Conservation (phyloP, 176 grass and related monocot species). For the Cocos nucifera region DNA sequence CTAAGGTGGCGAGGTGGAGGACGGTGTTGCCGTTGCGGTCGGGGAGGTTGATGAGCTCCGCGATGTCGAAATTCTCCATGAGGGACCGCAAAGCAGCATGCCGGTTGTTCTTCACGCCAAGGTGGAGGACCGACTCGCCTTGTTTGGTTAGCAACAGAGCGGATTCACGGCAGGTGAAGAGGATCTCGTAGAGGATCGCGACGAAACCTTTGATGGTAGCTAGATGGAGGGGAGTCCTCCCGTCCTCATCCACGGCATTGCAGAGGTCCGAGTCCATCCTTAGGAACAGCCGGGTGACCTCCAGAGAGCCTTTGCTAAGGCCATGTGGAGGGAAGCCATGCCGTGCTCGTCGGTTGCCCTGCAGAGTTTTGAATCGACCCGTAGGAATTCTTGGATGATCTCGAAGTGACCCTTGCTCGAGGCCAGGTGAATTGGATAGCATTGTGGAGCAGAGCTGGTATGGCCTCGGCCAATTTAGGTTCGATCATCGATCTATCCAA, state of each 20-base stretch:
- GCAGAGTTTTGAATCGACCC: background rate
- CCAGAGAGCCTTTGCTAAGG: background rate
- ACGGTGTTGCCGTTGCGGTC: background rate
- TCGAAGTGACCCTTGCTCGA: background rate
- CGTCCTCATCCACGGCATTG: background rate
- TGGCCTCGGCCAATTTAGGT: too few relatives aligned
- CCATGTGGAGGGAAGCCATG: background rate
- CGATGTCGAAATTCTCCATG: background rate
- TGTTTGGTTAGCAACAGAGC: background rate
- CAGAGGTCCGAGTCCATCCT: background rate
- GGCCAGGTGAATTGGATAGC: slow-evolving; percentile 1
- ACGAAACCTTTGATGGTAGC: background rate
- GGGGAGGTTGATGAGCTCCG: slow-evolving; percentile 1
- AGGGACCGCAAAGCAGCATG: background rate
- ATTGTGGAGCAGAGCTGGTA: too few relatives aligned
- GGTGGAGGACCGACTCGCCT: background rate
- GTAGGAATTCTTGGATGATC: background rate
- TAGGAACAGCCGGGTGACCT: background rate
- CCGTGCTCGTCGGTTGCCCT: background rate
- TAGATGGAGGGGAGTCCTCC: background rate
- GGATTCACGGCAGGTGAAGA: background rate
- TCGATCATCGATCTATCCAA: too few relatives aligned
- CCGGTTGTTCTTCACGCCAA: background rate
- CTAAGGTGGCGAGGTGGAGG: background rate
- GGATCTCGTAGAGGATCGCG: background rate